Evolutionary conservation across 1,284 basidiomycete species (phyloP).

Genomic region (Clitocybe nebularis): DNA sequence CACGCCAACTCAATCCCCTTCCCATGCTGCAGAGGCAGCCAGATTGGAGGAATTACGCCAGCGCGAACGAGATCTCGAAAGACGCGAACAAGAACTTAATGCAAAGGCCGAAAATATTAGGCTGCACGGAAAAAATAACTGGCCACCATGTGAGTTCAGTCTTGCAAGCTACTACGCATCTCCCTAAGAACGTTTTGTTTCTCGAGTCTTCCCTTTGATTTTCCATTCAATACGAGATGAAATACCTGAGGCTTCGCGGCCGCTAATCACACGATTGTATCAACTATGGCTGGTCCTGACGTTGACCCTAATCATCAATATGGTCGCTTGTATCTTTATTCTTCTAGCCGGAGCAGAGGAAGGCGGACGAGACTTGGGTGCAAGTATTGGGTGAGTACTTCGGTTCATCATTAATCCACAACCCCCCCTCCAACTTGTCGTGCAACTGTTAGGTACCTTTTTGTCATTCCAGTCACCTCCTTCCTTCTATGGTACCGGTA

Average conservation of each 20-base stretch:
- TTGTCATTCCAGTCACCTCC: slow-evolving; percentile 77
- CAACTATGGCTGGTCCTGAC: slow-evolving; percentile 84
- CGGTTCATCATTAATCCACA: too few species aligned
- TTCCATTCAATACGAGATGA: slow-evolving; percentile 91
- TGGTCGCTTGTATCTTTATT: slow-evolving; percentile 87
- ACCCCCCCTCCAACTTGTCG: slow-evolving; percentile 19
- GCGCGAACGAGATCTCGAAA: slow-evolving; percentile 77
- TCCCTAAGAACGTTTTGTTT: slow-evolving; percentile 13
- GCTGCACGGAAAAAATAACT: slow-evolving; percentile 83
- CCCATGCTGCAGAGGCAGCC: slow-evolving; percentile 33
- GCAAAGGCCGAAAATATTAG: slow-evolving; percentile 71
- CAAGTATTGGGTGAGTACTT: slow-evolving; percentile 68
- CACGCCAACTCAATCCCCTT: slow-evolving; percentile 25
- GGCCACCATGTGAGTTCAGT: slow-evolving; percentile 82
- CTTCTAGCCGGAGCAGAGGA: slow-evolving; percentile 73
- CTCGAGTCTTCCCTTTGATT: slow-evolving; percentile 85
- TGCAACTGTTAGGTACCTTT: slow-evolving; percentile 61
- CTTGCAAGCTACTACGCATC: slow-evolving; percentile 3
- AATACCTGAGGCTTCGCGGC: slow-evolving; percentile 79
- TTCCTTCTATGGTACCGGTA: slow-evolving; percentile 92
- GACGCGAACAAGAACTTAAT: slow-evolving; percentile 69
- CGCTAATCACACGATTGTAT: slow-evolving; percentile 82
- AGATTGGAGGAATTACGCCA: slow-evolving; percentile 61
- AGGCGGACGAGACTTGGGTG: slow-evolving; percentile 78
- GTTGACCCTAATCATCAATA: slow-evolving; percentile 81